Evolutionary conservation across 306 rosid species (phyloP).

Genomic region (Castanea mollissima): DNA sequence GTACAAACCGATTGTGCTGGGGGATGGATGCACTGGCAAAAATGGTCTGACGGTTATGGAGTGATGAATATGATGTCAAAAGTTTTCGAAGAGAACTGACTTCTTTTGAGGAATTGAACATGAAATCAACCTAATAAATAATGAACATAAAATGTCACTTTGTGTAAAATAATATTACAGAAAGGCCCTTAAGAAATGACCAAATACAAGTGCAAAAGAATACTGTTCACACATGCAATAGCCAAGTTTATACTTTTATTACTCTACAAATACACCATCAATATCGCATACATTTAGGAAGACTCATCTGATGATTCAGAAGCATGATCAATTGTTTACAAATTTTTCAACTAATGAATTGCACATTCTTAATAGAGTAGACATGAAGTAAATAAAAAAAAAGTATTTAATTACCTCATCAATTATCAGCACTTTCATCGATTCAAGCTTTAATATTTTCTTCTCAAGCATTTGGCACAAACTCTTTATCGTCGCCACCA

Average conservation of each 20-base stretch:
- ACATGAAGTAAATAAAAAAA: not conserved
- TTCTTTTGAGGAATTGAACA: slow-evolving; percentile 86
- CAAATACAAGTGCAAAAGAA: too few species aligned
- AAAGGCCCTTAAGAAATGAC: not conserved
- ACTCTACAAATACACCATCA: not conserved
- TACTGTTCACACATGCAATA: not conserved
- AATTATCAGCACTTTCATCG: slow-evolving; percentile 70
- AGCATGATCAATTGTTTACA: not conserved
- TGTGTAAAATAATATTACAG: slow-evolving; percentile 4
- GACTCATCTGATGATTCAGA: not conserved
- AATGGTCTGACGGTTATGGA: slow-evolving; percentile 73
- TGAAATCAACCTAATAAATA: slow-evolving; percentile 75
- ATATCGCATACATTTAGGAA: not conserved
- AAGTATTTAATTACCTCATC: slow-evolving; percentile 68
- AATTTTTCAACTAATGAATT: not conserved
- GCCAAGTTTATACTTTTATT: not conserved
- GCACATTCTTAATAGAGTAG: not conserved
- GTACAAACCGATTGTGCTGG: slow-evolving; percentile 77
- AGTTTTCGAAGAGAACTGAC: slow-evolving; percentile 79
- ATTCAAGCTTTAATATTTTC: slow-evolving; percentile 52
- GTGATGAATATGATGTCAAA: slow-evolving; percentile 75
- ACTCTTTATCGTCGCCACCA: slow-evolving; percentile 85
- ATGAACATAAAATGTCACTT: slow-evolving; percentile 7
- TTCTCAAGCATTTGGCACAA: slow-evolving; percentile 85
- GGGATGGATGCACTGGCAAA: slow-evolving; percentile 99